Conservation (phyloP, 2,329 filamentous ascomycete species). For the Hyphodiscus sp. region DNA sequence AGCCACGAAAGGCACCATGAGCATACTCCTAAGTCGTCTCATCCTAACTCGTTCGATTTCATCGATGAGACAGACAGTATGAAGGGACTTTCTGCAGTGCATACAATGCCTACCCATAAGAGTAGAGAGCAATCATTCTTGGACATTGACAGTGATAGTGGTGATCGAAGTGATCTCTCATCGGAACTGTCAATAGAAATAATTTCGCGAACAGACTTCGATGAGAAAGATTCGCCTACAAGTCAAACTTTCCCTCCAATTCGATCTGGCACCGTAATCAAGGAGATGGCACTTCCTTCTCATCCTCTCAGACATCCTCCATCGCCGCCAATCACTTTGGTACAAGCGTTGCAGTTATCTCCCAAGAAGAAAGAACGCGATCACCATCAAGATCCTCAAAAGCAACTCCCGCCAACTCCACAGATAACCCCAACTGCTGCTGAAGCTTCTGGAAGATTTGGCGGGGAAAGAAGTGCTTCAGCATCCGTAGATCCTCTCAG, state of each 20-base stretch:
- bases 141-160: constrained; percentile 29
- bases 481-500: constrained; percentile 20
- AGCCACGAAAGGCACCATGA: constrained; percentile 33
- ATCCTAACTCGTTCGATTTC: constrained; percentile 46
- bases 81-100: constrained; percentile 15
- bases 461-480: constrained; percentile 14
- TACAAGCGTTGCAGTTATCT: constrained; percentile 40
- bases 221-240: constrained; percentile 25
- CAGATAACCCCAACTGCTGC: constrained; percentile 25
- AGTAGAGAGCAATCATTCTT: constrained; percentile 32
- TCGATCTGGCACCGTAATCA: constrained; percentile 20
- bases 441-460: constrained; percentile 8
- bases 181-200: constrained; percentile 55
- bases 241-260: constrained; percentile 31
- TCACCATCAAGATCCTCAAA: constrained; percentile 6
- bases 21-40: constrained; percentile 26
- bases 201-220: constrained; percentile 29
- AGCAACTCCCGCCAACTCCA: constrained; percentile 26
- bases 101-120: constrained; percentile 14
- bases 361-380: constrained; percentile 35
- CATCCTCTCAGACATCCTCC: constrained; percentile 29
- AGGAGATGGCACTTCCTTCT: constrained; percentile 23
- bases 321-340: constrained; percentile 43
- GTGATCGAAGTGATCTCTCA: constrained; percentile 48
- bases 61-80: constrained; percentile 48